Conservation (phyloP, 164 flowering plant genomes). For the Hamamelis virginiana region DNA sequence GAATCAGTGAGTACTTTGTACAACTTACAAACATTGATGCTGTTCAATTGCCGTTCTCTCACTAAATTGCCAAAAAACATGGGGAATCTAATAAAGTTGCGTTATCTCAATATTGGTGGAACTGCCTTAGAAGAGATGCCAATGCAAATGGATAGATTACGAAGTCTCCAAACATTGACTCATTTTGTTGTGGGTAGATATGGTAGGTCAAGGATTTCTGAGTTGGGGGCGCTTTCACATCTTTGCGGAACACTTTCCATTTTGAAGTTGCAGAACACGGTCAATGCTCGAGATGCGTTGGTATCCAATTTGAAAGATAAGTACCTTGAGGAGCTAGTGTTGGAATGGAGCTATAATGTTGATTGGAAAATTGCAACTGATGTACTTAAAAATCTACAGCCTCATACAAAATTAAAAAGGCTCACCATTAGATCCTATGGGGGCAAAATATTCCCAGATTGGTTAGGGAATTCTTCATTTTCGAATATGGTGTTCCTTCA, state of each 20-base stretch:
- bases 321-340: conserved; percentile 10
- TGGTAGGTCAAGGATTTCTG: conserved; percentile 16
- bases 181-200: conserved; percentile 9
- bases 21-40: background rate
- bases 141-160: conserved; percentile 15
- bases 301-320: conserved; percentile 22
- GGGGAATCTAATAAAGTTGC: conserved; percentile 3
- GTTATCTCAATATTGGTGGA: conserved; percentile 1
- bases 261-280: conserved; percentile 17
- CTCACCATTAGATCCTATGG: conserved; percentile 14
- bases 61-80: background rate
- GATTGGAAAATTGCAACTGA: conserved; percentile 6
- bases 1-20: no score
- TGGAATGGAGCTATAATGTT: conserved; percentile 19
- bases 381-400: conserved; percentile 27
- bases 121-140: conserved; percentile 8
- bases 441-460: conserved; percentile 25
- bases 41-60: background rate
- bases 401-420: conserved; percentile 17
- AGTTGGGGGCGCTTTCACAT: conserved; percentile 15
- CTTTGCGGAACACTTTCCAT: conserved; percentile 21
- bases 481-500: conserved; percentile 4
- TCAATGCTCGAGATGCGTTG: conserved; percentile 6
- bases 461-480: conserved; percentile 27
- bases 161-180: conserved; percentile 18